Percentiles rank a stretch among this genome's conserved stretches.
phyloP scores from a whole-genome alignment of 208 protist genomes.

The Angomonas ambiguus region DNA sequence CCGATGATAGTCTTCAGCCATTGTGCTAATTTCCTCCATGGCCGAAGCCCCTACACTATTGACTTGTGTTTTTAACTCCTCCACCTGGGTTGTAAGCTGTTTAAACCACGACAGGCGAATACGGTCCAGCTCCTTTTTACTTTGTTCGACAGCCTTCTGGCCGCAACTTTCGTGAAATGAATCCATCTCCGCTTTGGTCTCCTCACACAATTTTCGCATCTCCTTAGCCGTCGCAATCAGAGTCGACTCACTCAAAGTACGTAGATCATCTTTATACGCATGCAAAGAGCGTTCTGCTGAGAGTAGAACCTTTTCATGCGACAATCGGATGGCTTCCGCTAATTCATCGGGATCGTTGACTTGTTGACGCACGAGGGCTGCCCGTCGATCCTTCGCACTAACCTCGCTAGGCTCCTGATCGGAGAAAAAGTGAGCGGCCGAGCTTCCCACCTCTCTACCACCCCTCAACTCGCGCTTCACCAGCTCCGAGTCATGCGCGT shows the following conservation, averaged over 20 bases:
- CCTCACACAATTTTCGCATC: conserved; percentile 23
- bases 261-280: conserved; percentile 56
- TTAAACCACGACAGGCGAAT: conserved; percentile 37
- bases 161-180: conserved; percentile 42
- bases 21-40: conserved; percentile 26
- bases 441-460: background rate
- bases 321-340: conserved; percentile 27
- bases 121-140: conserved; percentile 41
- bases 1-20: conserved; percentile 32
- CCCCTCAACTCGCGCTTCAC: conserved; percentile 51
- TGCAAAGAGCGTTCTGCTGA: conserved; percentile 55
- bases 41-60: conserved; percentile 28
- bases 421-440: background rate
- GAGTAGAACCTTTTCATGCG: conserved; percentile 41
- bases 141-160: conserved; percentile 30
- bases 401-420: conserved; percentile 9
- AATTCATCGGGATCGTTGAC: conserved; percentile 22
- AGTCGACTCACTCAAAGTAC: conserved; percentile 31
- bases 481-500: conserved; percentile 75
- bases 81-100: conserved; percentile 29
- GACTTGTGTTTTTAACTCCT: conserved; percentile 33
- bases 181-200: conserved; percentile 34
- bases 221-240: conserved; percentile 25
- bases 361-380: conserved; percentile 20
- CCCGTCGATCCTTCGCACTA: conserved; percentile 17